Evolutionary conservation across 768 basidiomycete species (phyloP), one percentile per base, ranked within the genome.

Genomic region (Daedaleopsis sinensis): DNA sequence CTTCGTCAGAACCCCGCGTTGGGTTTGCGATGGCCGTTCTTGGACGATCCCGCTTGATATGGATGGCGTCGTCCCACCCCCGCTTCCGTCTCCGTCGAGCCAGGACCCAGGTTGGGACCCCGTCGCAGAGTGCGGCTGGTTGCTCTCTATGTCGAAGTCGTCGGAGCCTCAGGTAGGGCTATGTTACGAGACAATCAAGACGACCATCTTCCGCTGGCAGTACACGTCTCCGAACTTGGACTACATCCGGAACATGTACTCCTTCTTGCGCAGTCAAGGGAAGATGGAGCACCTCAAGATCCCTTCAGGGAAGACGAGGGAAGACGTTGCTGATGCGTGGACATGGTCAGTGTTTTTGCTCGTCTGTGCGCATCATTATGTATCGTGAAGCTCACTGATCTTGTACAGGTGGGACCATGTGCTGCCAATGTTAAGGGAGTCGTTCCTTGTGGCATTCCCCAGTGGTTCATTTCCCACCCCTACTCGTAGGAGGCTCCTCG

Each of bases 1-100:
- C 48, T 52, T 35, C n/a, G 5, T 62, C 24, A 35, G 42, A 52
- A 42, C 3, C 13, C 38, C 38, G 7, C 64, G 69, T 19, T 68
- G 61, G 61, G 57, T 66, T 15, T 63, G 54, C 44, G 69, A 70
- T 58, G 15, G 13, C n/a, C 52, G 54, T 12, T 64, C 59, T 44
- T 70, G 69, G 69, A 39, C 56, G 7, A 48, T 70, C 24, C 61
- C 46, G 6, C 58, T 70, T 11, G 23, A 52, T n/a, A 55, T 51
- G 8, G 43, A 18, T 0, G 67, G 61, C 27, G 55, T 68, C 23
- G 21, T 21, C 10, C 32, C 24, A 2, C 63, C 61, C 1, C 44
- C 53, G 0, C 51, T 21, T 12, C 49, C 39, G 15, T 60, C 58
- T 23, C 37, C 43, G 7, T 49, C 54, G 5, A 58, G 62, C 7